Percentiles rank a stretch among this genome's conserved stretches.
Conservation (phyloP, 2,329 filamentous ascomycete genomes). For the Metarhizium humberi region DNA sequence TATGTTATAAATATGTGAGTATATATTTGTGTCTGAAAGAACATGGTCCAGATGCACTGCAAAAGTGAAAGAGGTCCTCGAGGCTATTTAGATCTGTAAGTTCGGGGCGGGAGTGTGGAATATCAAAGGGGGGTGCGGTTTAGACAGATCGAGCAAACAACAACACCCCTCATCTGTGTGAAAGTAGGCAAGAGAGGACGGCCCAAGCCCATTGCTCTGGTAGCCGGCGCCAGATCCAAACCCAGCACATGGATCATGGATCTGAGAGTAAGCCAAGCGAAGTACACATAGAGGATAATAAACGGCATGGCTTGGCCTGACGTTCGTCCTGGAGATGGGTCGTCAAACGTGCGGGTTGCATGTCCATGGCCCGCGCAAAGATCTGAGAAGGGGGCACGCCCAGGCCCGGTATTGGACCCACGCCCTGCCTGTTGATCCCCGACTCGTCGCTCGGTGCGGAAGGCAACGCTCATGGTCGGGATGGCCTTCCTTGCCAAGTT, state of each 20-base stretch:
- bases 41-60: neutral
- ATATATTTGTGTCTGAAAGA: neutral
- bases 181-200: slow-evolving; percentile 19
- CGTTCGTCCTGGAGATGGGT: slow-evolving; percentile 7
- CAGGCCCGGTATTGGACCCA: neutral
- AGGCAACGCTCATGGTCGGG: neutral
- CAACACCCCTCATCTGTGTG: slow-evolving; percentile 16
- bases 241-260: slow-evolving; percentile 19
- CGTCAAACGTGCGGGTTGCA: slow-evolving; percentile 25
- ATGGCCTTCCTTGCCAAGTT: neutral
- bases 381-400: neutral
- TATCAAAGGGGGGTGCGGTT: slow-evolving; percentile 4
- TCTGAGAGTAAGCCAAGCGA: slow-evolving; percentile 25
- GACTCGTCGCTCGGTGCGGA: neutral
- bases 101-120: slow-evolving; percentile 5
- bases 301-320: neutral
- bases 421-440: neutral
- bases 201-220: slow-evolving; percentile 21
- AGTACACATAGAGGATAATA: slow-evolving; percentile 14
- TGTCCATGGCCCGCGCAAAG: slow-evolving; percentile 17
- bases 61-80: slow-evolving; percentile 9
- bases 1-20: neutral
- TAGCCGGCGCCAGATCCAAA: slow-evolving; percentile 23
- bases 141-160: slow-evolving; percentile 23
- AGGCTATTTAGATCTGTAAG: slow-evolving; percentile 16